Base-by-base conservation (phyloP, 495 filamentous ascomycete genomes). In the Diplogelasinospora grovesii region DNA sequence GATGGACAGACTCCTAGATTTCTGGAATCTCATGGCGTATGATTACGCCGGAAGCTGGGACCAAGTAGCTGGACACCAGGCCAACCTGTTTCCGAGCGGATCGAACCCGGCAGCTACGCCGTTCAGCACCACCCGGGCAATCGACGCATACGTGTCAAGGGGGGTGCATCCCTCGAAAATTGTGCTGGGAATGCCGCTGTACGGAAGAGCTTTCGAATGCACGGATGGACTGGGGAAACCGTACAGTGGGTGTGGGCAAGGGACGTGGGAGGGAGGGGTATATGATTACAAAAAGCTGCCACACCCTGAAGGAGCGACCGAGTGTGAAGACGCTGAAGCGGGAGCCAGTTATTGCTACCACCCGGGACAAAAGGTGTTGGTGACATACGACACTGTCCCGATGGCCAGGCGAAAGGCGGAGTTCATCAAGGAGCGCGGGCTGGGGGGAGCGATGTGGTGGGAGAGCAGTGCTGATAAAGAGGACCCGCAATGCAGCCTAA, bases 361-460 rank as follows among this genome's bases (percentile, higher is more conserved):
- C 54, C 54, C 65, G 0, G 56, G 43, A 0, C 69, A 68, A 25
- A 67, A 64, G 45, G 74, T 74, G 36, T 68, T 95, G 67, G 71
- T 97, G 15, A 82, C 73, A 40, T 97, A 93, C 56, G 90, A 97
- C 53, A 88, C 74, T 0, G 71, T 75, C 0, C 61, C 65, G 2
- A 77, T 87, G 56, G 83, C 81, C 8, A 64, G 67, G 46, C 24
- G 50, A 35, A 97, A 96, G 69, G 80, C 78, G 2, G 63, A 70
- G 23, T 95, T 78, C 58, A 75, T 95, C 48, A 70, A 65, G 50
- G 40, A 70, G 9, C 65, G 72, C 29, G 71, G 77, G 2, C 69
- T 95, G 4, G 89, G 86, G 1, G 89, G 90, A 14, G 85, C 71
- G 10, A 97, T 96, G 89, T 96, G 88, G 89, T 97, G 90, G 89